Evolutionary conservation across 2,329 filamentous ascomycete genomes (phyloP).

Genomic region (Amphichorda felina): DNA sequence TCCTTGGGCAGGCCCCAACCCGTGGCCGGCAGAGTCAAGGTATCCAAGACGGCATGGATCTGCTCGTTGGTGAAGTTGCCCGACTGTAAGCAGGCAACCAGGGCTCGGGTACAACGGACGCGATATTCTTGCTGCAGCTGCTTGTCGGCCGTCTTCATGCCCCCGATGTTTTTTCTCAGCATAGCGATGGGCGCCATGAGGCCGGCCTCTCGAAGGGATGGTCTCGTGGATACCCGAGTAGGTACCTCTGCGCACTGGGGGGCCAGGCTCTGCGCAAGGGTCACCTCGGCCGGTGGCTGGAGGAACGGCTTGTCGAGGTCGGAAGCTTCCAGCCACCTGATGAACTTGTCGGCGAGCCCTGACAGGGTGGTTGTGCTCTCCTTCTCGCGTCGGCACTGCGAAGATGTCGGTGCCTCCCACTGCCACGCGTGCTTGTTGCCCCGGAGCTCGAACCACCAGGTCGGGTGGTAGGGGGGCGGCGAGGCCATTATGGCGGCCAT

Average conservation of each 20-base stretch:
- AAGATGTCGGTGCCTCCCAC: constrained; percentile 36
- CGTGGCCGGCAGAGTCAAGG: not conserved
- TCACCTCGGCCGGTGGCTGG: constrained; percentile 2
- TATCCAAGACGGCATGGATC: not conserved
- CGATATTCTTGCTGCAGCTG: not conserved
- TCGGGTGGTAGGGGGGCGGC: constrained; percentile 20
- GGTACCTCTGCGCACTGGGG: too few species aligned
- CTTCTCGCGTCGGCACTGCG: constrained; percentile 13
- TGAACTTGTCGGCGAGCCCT: constrained; percentile 13
- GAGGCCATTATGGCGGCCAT: constrained; percentile 38
- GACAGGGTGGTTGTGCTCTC: constrained; percentile 8
- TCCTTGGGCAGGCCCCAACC: too few species aligned
- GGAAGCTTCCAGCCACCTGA: constrained; percentile 14
- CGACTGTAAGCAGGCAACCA: not conserved
- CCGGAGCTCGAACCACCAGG: constrained; percentile 34
- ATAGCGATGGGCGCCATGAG: not conserved
- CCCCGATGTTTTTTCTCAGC: not conserved
- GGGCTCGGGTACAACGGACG: not conserved
- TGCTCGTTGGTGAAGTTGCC: not conserved
- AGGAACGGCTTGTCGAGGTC: constrained; percentile 10
- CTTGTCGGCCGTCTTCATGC: not conserved
- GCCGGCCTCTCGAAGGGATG: not conserved
- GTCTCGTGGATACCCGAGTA: too few species aligned
- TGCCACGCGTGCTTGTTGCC: constrained; percentile 34
- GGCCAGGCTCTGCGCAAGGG: too few species aligned